Evolutionary conservation across 176 grass and related monocot genomes (phyloP), one percentile per base, ranked within the genome.

Genomic region (Zoysia pacifica): DNA sequence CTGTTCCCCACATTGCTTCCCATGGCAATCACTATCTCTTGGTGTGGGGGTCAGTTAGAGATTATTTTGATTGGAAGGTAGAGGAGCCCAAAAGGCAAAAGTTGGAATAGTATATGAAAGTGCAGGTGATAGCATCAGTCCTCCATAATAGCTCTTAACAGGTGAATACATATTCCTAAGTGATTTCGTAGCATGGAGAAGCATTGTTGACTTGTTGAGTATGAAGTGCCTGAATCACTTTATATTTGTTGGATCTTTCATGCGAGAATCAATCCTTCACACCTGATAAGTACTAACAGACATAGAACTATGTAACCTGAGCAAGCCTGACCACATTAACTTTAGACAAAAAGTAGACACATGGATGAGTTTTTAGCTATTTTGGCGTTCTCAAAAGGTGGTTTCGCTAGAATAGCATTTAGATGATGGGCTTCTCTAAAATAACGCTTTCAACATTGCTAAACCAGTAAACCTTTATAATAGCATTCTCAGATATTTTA

Each of bases 11-110:
- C 87, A 69, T 97, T 97, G 81, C 94, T 92, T 2, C 94, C 94
- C 54, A 97, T 71, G 37, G 94, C 94, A 61, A 97, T 92, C 60
- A 94, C 94, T 52, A 97, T 77, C 77, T 97, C 94, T 9, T 97
- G 85, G 49, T 89, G 42, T 15, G 5, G 54, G 4, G 11, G 16
- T 9, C 12, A 66, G 38, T 82, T 69, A 65, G 65, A 6, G 38
- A 3, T 39, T 2, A 13, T 71, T 11, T 37, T 28, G 50, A 35
- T 15, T 86, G 38, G 9, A 18, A 45, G 11, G 52, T 4, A 43
- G 11, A 76, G 37, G 5, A 52, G 6, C 47, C 42, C 5, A 14
- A 42, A n/a, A 66, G 39, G 4, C 39, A 75, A 16, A 67, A 18
- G 81, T 64, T 65, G 16, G 15, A 44, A 47, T 8, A 10, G 50